Base-by-base conservation (phyloP, 1,284 basidiomycete species). In the Marasmius oreades region DNA sequence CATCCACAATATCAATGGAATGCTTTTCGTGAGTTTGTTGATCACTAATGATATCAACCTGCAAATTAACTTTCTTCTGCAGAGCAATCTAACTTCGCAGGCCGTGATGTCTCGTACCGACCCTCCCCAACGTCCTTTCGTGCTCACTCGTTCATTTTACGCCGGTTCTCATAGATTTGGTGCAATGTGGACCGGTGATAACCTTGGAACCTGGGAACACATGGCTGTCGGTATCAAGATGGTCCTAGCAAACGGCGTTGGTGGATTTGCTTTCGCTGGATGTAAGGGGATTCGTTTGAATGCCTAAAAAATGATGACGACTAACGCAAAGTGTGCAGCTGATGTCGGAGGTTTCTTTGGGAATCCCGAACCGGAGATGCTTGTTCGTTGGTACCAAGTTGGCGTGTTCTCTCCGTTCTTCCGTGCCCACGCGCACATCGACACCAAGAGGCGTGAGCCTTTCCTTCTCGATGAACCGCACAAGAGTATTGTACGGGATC, bases 271-370 rank as follows among this genome's bases (percentile, higher is more conserved):
- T 46, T 99, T 97, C 70, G 82, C 86, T 52, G 97, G 97, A 61
- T 89, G 92, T 94, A 69, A 67, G 91, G 69, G 43, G 28, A 36
- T 53, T 58, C 36, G 56, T 55, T 52, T 28, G 18, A 26, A 34
- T 45, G 43, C 28, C 10, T 20, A 52, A 31, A n/a, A n/a, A n/a
- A 16, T 6, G 31, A 56, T 59, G 26, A 51, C 48, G 22, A 14
- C 57, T 61, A 31, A n/a, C 31, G 36, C 45, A 24, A 34, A 24
- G 22, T 10, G 28, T 59, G 6, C 63, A 95, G 93, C 96, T 57
- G 96, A 99, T 67, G 93, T 98, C 50, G 95, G 96, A 39, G 96
- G 96, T 16, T 99, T 98, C 86, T 99, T 99, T 68, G 96, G 96
- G 50, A 97, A 99, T 71, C 96, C 97, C 0, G 82, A 88, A 39